Evolutionary conservation across 2,329 filamentous ascomycete genomes (phyloP), one percentile per base, ranked within the genome.

Genomic region (Helminthosporium solani): DNA sequence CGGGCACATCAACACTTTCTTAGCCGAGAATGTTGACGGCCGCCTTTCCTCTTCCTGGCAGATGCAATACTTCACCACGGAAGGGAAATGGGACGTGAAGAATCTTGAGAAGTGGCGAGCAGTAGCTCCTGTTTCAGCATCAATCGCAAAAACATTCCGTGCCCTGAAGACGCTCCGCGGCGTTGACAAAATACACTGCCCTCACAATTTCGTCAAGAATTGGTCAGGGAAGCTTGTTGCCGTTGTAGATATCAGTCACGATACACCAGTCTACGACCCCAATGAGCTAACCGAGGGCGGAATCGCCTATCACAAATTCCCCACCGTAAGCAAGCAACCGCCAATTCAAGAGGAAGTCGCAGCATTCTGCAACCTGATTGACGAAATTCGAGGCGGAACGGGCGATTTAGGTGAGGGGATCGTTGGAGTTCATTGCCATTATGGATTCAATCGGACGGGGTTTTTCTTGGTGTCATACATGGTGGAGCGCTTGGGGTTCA

Each of bases 41-140:
- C 84, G 90, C 7, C 79, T 96, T 12, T 88, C 84, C 1, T 81
- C 92, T 21, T 88, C 86, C 34, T 97, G 92, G 91, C 92, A 97
- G 70, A 77, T 97, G 14, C 87, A 92, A 59, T 86, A 94, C 60
- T 82, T 97, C 19, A 89, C 87, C 2, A 89, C 87, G 1, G 88
- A 90, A 56, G 91, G 91, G 2, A 97, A 97, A 73, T 97, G 92
- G 92, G 92, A 96, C 63, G 90, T 97, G 56, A 97, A 97, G 73
- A 97, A 97, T 62, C 78, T 96, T 9, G 84, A 81, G 48, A 97
- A 97, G 66, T 97, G 92, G 92, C 81, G 88, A 67, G 83, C 83
- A 15, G 87, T 95, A 1, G 71, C 75, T 1, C 87, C 90, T 0
- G 88, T 95, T 1, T 95, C 88, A 0, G 78, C 80, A 1, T 84